Evolutionary conservation across 2,329 filamentous ascomycete genomes (phyloP), one percentile per base, ranked within the genome.

Genomic region (Aspergillus glaucus): DNA sequence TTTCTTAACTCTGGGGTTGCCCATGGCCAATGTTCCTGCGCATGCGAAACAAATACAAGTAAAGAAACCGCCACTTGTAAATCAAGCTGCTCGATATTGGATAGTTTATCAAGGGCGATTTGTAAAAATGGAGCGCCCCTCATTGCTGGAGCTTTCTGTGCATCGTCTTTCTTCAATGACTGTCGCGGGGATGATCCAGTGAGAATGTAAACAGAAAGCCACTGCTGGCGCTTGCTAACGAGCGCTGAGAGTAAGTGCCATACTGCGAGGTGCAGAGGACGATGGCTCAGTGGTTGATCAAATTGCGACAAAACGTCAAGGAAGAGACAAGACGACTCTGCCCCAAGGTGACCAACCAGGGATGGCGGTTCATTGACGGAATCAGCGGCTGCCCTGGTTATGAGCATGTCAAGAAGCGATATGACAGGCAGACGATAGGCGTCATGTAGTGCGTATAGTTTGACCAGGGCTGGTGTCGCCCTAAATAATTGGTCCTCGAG

Each of bases 21-120:
- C 88, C 92, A 95, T 1, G 91, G 87, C 92, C 92, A 97, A 63
- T 90, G 88, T 66, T 95, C 93, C 63, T 96, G 91, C 4, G 92
- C 88, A 2, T 87, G 83, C 2, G 88, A 84, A 34, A 96, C 82
- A 65, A 97, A 97, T 59, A 92, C 85, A 14, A 98, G 76, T 58
- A 96, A 83, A 1, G 87, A 82, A 19, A 90, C 73, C 3, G 85
- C 81, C 53, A 89, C 81, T 30, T 75, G 73, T n/a, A 79, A 76
- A 7, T 85, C 76, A 19, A 91, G 66, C 1, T 79, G 74, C 21
- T 79, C 77, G 51, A 95, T 82, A 9, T 76, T 76, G 15, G 80
- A 78, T 34, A 97, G 74, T 49, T 82, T 79, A 41, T 85, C 79
- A 28, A 96, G 75, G 0, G 90, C 92, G 48, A 82, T 81, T 17